Base-by-base conservation (phyloP, 1,284 basidiomycete species). In the Paramarasmius palmivorus region DNA sequence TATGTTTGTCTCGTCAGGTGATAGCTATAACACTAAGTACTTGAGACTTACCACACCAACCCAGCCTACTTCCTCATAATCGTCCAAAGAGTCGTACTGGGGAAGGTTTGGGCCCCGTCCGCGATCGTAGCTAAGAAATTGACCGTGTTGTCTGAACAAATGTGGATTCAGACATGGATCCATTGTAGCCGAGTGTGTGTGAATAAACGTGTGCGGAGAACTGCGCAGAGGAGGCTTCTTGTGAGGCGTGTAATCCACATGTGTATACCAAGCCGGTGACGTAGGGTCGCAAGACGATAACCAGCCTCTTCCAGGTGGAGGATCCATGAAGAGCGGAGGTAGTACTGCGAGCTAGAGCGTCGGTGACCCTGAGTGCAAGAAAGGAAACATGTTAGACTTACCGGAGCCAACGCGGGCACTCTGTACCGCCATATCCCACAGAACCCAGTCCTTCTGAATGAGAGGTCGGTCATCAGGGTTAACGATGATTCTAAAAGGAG, bases 121-220 rank as follows among this genome's bases (percentile, higher is more conserved):
- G 42, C 19, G 25, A 25, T 39, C 71, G 68, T 4, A 72, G 65
- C 23, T 41, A 22, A 86, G 71, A 61, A 81, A 84, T 50, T 81
- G 79, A 15, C 79, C 80, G 48, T 83, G 75, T 29, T 77, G 73
- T 20, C 76, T 68, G 46, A 83, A 67, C 40, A 74, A 70, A 19
- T 73, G 61, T 0, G 83, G 82, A 59, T 86, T 80, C 2, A 65
- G 59, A 63, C 84, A 87, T 2, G 83, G 82, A 62, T 85, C 78
- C 83, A 85, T 79, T 67, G 57, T 75, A 63, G 49, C 82, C 78
- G 61, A 82, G 82, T 0, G 76, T 75, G 55, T 78, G 81, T 2
- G 61, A 57, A 29, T 50, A 41, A 56, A 1, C 55, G 51, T 4
- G 32, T 52, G 7, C 58, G 53, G 9, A 37, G 39, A 38, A 40